A percentile compares a stretch with the other conserved stretches of the same genome.
Evolutionary conservation across 2,329 filamentous ascomycete genomes (phyloP).

Genomic region (Penicillium sp.): DNA sequence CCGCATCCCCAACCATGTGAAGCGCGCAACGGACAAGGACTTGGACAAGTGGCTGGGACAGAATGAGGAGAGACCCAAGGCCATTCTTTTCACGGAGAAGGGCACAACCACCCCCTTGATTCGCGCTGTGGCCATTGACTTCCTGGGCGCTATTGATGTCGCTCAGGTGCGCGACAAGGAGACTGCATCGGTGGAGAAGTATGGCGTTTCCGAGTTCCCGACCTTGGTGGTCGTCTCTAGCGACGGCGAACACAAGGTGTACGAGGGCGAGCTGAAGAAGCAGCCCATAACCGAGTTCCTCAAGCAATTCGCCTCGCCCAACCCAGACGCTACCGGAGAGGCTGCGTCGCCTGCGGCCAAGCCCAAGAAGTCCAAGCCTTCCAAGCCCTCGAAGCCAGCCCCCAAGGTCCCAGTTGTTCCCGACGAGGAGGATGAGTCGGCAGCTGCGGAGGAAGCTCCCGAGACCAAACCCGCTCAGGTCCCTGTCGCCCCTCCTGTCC

Average conservation of each 20-base stretch:
- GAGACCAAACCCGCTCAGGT: conserved; percentile 49
- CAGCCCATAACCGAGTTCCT: conserved; percentile 79
- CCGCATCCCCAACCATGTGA: conserved; percentile 91
- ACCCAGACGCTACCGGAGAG: conserved; percentile 68
- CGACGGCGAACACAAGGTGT: conserved; percentile 68
- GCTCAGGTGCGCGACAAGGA: conserved; percentile 86
- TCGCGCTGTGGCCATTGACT: conserved; percentile 86
- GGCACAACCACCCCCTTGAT: conserved; percentile 81
- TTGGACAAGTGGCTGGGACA: conserved; percentile 72
- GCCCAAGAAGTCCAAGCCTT: conserved; percentile 45
- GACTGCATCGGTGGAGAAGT: conserved; percentile 68
- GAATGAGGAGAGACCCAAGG: conserved; percentile 73
- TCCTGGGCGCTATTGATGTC: conserved; percentile 74
- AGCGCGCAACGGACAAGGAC: conserved; percentile 76
- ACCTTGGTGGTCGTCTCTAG: conserved; percentile 77
- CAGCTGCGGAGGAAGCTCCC: conserved; percentile 38
- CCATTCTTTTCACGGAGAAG: conserved; percentile 91
- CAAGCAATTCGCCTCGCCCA: conserved; percentile 74
- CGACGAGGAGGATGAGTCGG: conserved; percentile 37
- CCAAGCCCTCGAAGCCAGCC: conserved; percentile 53
- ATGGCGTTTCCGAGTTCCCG: conserved; percentile 76
- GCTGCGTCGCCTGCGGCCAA: conserved; percentile 37
- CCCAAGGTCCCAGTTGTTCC: conserved; percentile 54
- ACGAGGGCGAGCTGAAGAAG: conserved; percentile 85
- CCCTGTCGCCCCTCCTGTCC: conserved; percentile 64